A percentile compares a stretch with the other conserved stretches of the same genome.
Conservation (phyloP, 2,329 filamentous ascomycete genomes). For the Coniochaeta sp. region DNA sequence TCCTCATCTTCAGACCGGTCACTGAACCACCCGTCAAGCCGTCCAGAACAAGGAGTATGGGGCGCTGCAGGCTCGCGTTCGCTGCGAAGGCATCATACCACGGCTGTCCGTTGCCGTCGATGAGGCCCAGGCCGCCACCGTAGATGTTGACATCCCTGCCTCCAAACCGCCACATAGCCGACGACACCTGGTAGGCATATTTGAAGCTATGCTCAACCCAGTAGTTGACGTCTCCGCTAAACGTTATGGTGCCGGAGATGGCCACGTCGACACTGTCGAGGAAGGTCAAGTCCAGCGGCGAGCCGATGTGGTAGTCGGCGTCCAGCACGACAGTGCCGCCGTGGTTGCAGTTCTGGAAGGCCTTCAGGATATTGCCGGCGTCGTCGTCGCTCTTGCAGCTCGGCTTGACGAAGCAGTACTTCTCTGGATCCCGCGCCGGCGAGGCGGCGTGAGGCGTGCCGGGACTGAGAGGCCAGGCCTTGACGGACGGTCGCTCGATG, state of each 20-base stretch:
- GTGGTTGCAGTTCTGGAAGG: constrained; percentile 31
- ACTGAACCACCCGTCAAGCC: constrained; percentile 49
- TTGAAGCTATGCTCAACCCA: constrained; percentile 55
- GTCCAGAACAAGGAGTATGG: constrained; percentile 53
- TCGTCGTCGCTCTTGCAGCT: constrained; percentile 8
- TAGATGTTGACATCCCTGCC: constrained; percentile 62
- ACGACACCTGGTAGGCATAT: constrained; percentile 59
- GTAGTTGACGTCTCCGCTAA: constrained; percentile 59
- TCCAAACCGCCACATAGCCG: constrained; percentile 60
- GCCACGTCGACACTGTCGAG: constrained; percentile 53
- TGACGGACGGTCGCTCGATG: constrained; percentile 5
- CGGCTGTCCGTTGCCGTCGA: constrained; percentile 57
- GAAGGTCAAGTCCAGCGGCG: constrained; percentile 55
- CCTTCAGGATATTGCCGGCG: constrained; percentile 5
- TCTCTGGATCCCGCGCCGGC: constrained; percentile 11
- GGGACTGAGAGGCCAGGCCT: constrained; percentile 11
- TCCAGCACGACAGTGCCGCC: constrained; percentile 53
- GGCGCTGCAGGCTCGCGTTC: constrained; percentile 49
- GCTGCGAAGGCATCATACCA: constrained; percentile 58
- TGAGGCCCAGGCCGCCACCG: constrained; percentile 33
- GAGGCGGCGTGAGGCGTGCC: constrained; percentile 12
- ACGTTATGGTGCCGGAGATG: constrained; percentile 38
- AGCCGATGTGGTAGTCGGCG: constrained; percentile 52
- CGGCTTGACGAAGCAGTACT: constrained; percentile 18
- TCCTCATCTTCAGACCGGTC: constrained; percentile 48